Base-by-base conservation (phyloP, 2,329 filamentous ascomycete genomes). In the Neurospora crassa region DNA sequence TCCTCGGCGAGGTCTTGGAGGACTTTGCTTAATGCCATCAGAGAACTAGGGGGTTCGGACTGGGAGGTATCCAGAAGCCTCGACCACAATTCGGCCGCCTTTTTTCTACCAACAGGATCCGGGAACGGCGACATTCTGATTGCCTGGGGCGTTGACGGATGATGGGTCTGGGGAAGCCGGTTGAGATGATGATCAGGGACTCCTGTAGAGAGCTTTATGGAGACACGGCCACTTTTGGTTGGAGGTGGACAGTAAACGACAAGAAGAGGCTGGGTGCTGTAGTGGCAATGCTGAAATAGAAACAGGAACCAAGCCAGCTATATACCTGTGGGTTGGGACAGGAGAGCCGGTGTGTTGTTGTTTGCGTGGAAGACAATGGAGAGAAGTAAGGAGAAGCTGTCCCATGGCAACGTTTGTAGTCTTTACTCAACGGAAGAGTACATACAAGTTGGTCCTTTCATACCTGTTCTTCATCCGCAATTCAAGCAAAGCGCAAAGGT, bases 231-330 rank as follows among this genome's bases (percentile, higher is more conserved):
- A 24, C 20, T 53, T 11, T 29, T 24, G 14, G 11, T 53, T 3
- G 12, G 5, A 53, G 6, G 20, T 24, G 0, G 11, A 24, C 1
- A 7, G 20, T 47, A 11, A 6, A 47, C n/a, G n/a, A 24, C 7
- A 0, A 0, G 1, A 5, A 6, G 5, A 12, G 1, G 20, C 20
- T 2, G 3, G 20, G 3, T 53, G 1, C 1, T 29, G 45, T 53
- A 3, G 5, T 2, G 2, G 45, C 14, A 4, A 16, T 5, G 1
- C 5, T 7, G 6, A 2, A 24, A 4, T 2, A 7, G 20, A 6
- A 2, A 29, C 5, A 2, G 5, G 12, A 14, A 16, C 11, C 2
- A 16, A 12, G 20, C 5, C 6, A 16, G 11, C 1, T 24, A 29
- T 5, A 24, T 53, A 53, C 5, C 7, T 24, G 3, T 24, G 24